Conservation (phyloP, 257 asterid species). For the Apocynum venetum region DNA sequence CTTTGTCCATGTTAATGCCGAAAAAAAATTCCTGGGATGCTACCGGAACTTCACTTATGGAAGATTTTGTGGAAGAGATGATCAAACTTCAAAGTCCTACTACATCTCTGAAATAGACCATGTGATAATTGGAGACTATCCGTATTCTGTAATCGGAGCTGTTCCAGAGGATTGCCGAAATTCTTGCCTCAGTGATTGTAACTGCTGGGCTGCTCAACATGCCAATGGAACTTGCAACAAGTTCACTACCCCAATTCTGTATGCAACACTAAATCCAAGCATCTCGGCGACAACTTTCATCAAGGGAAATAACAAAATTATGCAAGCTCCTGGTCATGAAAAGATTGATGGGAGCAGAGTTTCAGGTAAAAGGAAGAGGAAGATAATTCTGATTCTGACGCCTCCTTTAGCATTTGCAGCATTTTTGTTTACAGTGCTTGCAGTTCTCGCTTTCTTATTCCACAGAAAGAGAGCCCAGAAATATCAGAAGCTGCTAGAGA, state of each 20-base stretch:
- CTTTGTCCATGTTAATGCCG: conserved; percentile 7
- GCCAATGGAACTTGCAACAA: conserved; percentile 5
- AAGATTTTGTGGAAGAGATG: conserved; percentile 14
- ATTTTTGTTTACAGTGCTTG: conserved; percentile 14
- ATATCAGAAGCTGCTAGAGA: conserved; percentile 17
- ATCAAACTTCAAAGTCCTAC: background rate
- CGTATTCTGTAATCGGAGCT: conserved; percentile 17
- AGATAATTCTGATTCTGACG: conserved; percentile 19
- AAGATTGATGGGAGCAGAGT: background rate
- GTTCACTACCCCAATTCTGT: conserved; percentile 21
- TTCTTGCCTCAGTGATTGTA: conserved; percentile 23
- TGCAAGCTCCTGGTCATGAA: background rate
- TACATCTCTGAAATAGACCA: background rate
- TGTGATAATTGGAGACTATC: conserved; percentile 19
- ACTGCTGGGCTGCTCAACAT: conserved; percentile 20
- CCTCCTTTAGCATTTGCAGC: conserved; percentile 11
- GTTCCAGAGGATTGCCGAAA: conserved; percentile 14
- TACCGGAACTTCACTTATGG: conserved; percentile 20
- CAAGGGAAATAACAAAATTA: conserved; percentile 10
- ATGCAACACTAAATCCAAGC: background rate
- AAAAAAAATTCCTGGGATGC: conserved; percentile 19
- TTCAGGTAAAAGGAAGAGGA: conserved; percentile 3
- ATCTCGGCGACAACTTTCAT: conserved; percentile 14
- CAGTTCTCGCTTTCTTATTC: conserved; percentile 13
- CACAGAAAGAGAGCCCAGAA: conserved; percentile 15